phyloP scores from a whole-genome alignment of 371 early-diverging fungal species.

The Gilbertella persicaria region DNA sequence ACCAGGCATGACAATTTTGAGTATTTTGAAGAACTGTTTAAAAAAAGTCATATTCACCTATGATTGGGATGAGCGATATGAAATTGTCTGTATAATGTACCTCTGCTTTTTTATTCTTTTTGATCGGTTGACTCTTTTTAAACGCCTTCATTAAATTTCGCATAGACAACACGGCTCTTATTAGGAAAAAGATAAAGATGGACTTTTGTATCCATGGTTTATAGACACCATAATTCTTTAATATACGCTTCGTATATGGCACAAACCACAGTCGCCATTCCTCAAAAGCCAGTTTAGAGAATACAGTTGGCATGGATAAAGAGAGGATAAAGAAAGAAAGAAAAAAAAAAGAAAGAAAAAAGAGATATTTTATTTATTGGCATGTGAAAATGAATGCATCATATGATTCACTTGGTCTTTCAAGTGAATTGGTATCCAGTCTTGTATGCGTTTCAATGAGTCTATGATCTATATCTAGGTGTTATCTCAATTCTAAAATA shows the following conservation, averaged over 20 bases:
- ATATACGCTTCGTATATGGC: slow-evolving; percentile 22
- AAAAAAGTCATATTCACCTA: slow-evolving; percentile 81
- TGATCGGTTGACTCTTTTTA: slow-evolving; percentile 10
- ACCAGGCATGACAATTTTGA: slow-evolving; percentile 81
- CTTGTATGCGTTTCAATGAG: slow-evolving; percentile 4
- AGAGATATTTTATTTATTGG: slow-evolving; percentile 8
- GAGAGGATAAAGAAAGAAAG: slow-evolving; percentile 3
- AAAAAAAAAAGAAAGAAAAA: slow-evolving; percentile 8
- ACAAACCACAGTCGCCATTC: slow-evolving; percentile 28
- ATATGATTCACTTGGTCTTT: slow-evolving; percentile 9
- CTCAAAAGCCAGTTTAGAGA: slow-evolving; percentile 30
- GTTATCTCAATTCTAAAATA: not conserved
- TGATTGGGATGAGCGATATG: not conserved
- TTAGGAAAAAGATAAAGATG: slow-evolving; percentile 41
- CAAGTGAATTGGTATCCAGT: slow-evolving; percentile 14
- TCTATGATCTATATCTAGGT: slow-evolving; percentile 8
- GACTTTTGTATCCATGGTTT: slow-evolving; percentile 45
- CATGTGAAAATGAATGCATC: slow-evolving; percentile 22
- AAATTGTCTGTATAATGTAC: slow-evolving; percentile 12
- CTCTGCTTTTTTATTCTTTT: slow-evolving; percentile 39
- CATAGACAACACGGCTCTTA: slow-evolving; percentile 42
- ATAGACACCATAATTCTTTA: slow-evolving; percentile 41
- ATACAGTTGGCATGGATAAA: slow-evolving; percentile 35
- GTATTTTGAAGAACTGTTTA: slow-evolving; percentile 64
- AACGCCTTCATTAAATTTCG: slow-evolving; percentile 23